Base-by-base conservation (phyloP, 2,329 filamentous ascomycete genomes). In the Coniosporium tulheliwenetii region DNA sequence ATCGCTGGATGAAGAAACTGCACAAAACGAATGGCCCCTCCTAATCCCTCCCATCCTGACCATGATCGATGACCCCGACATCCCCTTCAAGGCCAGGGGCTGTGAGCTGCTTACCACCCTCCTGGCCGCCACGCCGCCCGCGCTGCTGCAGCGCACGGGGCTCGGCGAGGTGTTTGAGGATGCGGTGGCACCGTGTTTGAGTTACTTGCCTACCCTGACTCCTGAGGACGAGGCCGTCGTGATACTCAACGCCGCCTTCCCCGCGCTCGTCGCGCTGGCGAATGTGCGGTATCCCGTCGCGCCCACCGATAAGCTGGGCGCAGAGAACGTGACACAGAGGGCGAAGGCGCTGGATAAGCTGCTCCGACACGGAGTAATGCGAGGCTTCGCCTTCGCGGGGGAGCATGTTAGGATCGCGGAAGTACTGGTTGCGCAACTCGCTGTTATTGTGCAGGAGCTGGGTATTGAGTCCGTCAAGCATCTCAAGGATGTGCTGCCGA, bases 141-240 rank as follows among this genome's bases (percentile, higher is more conserved):
- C 58, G 4, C 64, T 79, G 2, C 66, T 87, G 36, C 57, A 57
- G 10, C 66, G 67, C 37, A 82, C 77, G 0, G 81, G 82, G 1
- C 71, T 89, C 7, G 71, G 70, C 15, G 61, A 69, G 10, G 71
- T 89, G 19, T 80, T 89, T 45, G 71, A 79, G 50, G 73, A 85
- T 14, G 73, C 78, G 2, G 60, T 85, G 2, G 70, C 79, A 47
- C 82, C 85, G 1, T 76, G 78, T 31, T 69, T 94, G n/a, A 69
- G 80, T 7, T 83, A 77, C 50, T 67, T 94, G 5, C 87, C 89
- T 0, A 75, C 70, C 10, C 64, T 93, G 35, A 94, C 85, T 0
- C 77, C 82, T 0, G 80, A 84, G 51, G 55, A 68, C 0, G 81
- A 91, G 42, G 82, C 82, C 3, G 53, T 81, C 2, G 51, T 54